Percentiles rank a stretch among this genome's conserved stretches.
Conservation (phyloP, 2,329 filamentous ascomycete species). For the Shiraia bambusicola region DNA sequence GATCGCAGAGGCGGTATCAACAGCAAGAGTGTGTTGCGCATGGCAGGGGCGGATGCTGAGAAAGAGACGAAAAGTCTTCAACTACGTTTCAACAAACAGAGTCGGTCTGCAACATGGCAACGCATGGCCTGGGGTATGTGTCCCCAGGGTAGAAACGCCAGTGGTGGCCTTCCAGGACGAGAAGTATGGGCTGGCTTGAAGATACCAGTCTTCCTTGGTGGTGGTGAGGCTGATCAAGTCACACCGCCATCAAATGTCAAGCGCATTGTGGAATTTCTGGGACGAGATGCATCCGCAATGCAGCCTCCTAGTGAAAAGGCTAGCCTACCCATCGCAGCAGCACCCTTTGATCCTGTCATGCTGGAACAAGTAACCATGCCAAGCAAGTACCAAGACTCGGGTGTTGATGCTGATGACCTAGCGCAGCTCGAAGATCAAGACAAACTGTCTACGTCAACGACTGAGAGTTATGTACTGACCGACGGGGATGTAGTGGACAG, state of each 20-base stretch:
- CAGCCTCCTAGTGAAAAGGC: conserved; percentile 36
- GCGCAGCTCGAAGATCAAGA: conserved; percentile 23
- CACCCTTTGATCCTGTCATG: conserved; percentile 47
- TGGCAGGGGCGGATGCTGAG: conserved; percentile 69
- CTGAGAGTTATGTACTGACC: conserved; percentile 17
- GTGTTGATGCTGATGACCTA: conserved; percentile 34
- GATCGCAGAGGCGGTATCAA: conserved; percentile 76
- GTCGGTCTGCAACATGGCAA: conserved; percentile 77
- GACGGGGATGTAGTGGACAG: conserved; percentile 34
- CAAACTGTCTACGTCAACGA: conserved; percentile 15
- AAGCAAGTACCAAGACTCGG: conserved; percentile 38
- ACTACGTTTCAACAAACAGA: conserved; percentile 77
- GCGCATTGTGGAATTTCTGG: conserved; percentile 59
- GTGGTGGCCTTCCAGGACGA: conserved; percentile 67
- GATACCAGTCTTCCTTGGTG: conserved; percentile 76
- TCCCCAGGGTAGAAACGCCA: conserved; percentile 56
- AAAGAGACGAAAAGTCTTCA: conserved; percentile 67
- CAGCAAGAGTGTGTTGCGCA: conserved; percentile 76
- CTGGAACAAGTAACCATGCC: conserved; percentile 21
- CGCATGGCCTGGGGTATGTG: conserved; percentile 75
- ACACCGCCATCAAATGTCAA: conserved; percentile 71
- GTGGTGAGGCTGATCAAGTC: conserved; percentile 73
- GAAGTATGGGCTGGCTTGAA: conserved; percentile 71
- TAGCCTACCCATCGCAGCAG: conserved; percentile 52
- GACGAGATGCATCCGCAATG: conserved; percentile 40